These are phyloP conservation scores for Tricholoma hemisulphureum DNA, from an alignment of 768 basidiomycete genomes.

Conservation along the genomic window DNA sequence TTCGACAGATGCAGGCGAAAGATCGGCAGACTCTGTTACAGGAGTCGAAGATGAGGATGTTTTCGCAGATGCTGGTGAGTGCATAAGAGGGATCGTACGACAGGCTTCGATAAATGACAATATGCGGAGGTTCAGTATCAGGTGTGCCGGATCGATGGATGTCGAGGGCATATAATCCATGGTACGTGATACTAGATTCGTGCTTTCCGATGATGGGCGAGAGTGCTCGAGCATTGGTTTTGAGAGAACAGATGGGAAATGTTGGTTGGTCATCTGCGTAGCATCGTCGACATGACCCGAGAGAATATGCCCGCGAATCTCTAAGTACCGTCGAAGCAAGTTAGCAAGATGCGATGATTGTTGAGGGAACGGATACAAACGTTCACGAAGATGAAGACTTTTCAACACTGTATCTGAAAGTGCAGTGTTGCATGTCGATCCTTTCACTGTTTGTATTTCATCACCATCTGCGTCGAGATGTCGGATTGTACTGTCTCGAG, in stretches of 20 bases:
- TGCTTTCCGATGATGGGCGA: background rate
- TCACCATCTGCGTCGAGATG: conserved; percentile 72
- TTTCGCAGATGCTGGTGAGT: conserved; percentile 26
- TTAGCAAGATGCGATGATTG: background rate
- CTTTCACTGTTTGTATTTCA: conserved; percentile 43
- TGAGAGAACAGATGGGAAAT: conserved; percentile 67
- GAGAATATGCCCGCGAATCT: conserved; percentile 67
- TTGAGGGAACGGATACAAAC: conserved; percentile 29
- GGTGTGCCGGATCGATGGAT: conserved; percentile 71
- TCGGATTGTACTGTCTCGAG: conserved; percentile 56
- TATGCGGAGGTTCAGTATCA: conserved; percentile 82
- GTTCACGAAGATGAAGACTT: conserved; percentile 52
- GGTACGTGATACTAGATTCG: conserved; percentile 27
- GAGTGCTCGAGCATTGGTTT: conserved; percentile 34
- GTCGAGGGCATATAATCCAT: conserved; percentile 55
- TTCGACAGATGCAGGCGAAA: conserved; percentile 32
- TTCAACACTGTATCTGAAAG: conserved; percentile 41
- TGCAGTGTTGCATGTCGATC: conserved; percentile 12
- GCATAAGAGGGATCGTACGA: conserved; percentile 64
- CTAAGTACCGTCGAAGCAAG: conserved; percentile 40
- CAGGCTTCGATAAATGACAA: conserved; percentile 85
- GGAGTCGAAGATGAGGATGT: background rate
- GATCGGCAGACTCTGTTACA: conserved; percentile 21
- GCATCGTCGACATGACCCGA: conserved; percentile 76
- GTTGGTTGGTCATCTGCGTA: conserved; percentile 56